Conservation (phyloP, 345 rosid genomes). For the Boechera stricta region DNA sequence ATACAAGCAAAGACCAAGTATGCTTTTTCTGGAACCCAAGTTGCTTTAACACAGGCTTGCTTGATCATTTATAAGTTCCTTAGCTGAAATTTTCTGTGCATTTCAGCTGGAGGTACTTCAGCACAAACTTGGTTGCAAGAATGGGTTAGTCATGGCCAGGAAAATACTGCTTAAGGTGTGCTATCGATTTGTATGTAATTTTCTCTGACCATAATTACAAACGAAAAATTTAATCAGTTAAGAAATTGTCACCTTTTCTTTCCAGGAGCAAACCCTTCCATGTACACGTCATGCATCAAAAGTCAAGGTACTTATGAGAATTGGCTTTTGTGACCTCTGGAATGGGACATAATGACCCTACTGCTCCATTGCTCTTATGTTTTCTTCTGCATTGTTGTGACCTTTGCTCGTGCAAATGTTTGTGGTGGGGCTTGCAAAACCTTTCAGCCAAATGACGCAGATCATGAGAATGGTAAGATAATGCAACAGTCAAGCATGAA, state of each 20-base stretch:
- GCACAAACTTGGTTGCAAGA: slow-evolving; percentile 78
- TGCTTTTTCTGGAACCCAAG: slow-evolving; percentile 34
- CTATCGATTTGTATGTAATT: slow-evolving; percentile 10
- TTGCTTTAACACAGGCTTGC: slow-evolving; percentile 32
- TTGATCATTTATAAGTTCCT: slow-evolving; percentile 28
- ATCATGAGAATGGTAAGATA: slow-evolving; percentile 45
- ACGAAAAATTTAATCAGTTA: slow-evolving; percentile 13
- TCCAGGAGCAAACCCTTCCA: slow-evolving; percentile 47
- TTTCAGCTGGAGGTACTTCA: slow-evolving; percentile 65
- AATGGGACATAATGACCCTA: slow-evolving; percentile 14
- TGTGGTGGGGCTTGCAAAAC: slow-evolving; percentile 29
- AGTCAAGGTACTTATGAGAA: slow-evolving; percentile 43
- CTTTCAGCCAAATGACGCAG: slow-evolving; percentile 31
- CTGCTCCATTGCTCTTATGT: slow-evolving; percentile 29
- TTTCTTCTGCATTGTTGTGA: slow-evolving; percentile 36
- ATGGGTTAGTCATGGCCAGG: slow-evolving; percentile 53
- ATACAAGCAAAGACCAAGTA: slow-evolving; percentile 71
- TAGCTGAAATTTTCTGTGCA: slow-evolving; percentile 34
- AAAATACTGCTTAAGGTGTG: slow-evolving; percentile 36
- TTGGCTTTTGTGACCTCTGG: slow-evolving; percentile 9
- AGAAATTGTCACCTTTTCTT: slow-evolving; percentile 22
- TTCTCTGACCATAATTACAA: slow-evolving; percentile 1
- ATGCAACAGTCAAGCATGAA: slow-evolving; percentile 45
- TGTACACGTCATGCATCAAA: slow-evolving; percentile 36
- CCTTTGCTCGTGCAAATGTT: slow-evolving; percentile 42